phyloP scores from a whole-genome alignment of 495 filamentous ascomycete genomes.

The Tuber indicum region DNA sequence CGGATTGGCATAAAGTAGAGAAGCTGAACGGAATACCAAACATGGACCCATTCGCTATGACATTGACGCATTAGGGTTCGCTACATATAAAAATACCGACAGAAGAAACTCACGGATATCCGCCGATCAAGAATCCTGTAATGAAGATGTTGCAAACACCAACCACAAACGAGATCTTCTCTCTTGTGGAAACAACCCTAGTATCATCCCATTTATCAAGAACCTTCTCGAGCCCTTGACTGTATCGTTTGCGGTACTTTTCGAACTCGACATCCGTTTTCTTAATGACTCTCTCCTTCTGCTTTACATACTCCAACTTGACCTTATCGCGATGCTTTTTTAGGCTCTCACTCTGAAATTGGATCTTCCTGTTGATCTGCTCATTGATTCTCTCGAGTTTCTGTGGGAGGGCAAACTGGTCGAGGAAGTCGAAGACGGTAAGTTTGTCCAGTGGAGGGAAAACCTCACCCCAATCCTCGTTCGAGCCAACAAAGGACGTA shows the following conservation, averaged over 20 bases:
- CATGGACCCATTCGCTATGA: constrained; percentile 64
- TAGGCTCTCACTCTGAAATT: constrained; percentile 76
- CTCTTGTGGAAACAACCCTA: constrained; percentile 75
- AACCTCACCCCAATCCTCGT: constrained; percentile 75
- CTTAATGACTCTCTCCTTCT: constrained; percentile 43
- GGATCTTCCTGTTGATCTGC: constrained; percentile 59
- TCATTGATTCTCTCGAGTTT: constrained; percentile 68
- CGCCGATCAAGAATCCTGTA: constrained; percentile 87
- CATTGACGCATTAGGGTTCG: constrained; percentile 19
- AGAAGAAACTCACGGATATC: constrained; percentile 50
- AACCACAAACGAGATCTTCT: constrained; percentile 93
- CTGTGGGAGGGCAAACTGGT: constrained; percentile 84
- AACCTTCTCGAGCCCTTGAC: constrained; percentile 75
- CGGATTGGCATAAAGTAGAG: constrained; percentile 95
- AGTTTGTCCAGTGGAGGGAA: constrained; percentile 85
- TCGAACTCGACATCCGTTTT: constrained; percentile 88
- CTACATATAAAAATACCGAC: background rate
- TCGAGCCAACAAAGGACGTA: constrained; percentile 28
- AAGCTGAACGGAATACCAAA: constrained; percentile 83
- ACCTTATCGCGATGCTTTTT: constrained; percentile 73
- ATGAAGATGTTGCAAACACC: constrained; percentile 96
- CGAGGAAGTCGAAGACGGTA: constrained; percentile 84
- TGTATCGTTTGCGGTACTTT: constrained; percentile 82
- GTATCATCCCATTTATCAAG: constrained; percentile 80
- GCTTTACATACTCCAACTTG: constrained; percentile 51